These are phyloP conservation scores for Dovyalis caffra DNA, from an alignment of 345 rosid genomes.

Conservation along the genomic window DNA sequence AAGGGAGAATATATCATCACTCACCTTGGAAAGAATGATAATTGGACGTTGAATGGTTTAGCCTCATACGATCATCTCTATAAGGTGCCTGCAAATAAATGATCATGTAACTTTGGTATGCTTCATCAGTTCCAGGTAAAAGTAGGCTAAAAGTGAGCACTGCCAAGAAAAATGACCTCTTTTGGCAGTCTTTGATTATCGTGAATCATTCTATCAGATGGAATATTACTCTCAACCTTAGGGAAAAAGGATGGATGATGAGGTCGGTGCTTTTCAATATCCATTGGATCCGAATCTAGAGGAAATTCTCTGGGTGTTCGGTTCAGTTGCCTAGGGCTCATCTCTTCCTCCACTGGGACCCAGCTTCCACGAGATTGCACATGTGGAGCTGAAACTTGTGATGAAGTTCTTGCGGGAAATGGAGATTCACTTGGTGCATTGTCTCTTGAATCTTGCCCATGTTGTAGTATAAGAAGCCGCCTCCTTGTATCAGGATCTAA, in stretches of 20 bases:
- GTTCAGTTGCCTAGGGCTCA: conserved; percentile 64
- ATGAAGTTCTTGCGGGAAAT: conserved; percentile 62
- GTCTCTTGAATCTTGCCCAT: conserved; percentile 92
- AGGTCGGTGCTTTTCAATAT: conserved; percentile 61
- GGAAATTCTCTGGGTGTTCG: conserved; percentile 67
- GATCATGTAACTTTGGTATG: not conserved
- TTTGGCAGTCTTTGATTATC: conserved; percentile 78
- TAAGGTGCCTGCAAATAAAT: conserved; percentile 53
- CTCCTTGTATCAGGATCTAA: conserved; percentile 96
- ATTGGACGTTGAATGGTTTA: conserved; percentile 44
- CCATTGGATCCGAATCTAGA: conserved; percentile 60
- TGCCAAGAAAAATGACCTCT: conserved; percentile 49
- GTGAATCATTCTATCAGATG: conserved; percentile 64
- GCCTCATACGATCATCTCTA: conserved; percentile 60
- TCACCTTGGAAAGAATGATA: conserved; percentile 69
- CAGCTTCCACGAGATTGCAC: conserved; percentile 67
- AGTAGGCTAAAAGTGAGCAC: not conserved
- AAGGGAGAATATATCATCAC: conserved; percentile 3
- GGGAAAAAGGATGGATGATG: conserved; percentile 59
- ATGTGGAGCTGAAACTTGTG: conserved; percentile 61
- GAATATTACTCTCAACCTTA: conserved; percentile 61
- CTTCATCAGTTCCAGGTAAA: not conserved
- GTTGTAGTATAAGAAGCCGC: conserved; percentile 95
- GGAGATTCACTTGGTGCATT: conserved; percentile 58
- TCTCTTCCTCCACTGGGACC: conserved; percentile 84